Evolutionary conservation across 1,284 basidiomycete genomes (phyloP).

Genomic region (Puccinia coronata): DNA sequence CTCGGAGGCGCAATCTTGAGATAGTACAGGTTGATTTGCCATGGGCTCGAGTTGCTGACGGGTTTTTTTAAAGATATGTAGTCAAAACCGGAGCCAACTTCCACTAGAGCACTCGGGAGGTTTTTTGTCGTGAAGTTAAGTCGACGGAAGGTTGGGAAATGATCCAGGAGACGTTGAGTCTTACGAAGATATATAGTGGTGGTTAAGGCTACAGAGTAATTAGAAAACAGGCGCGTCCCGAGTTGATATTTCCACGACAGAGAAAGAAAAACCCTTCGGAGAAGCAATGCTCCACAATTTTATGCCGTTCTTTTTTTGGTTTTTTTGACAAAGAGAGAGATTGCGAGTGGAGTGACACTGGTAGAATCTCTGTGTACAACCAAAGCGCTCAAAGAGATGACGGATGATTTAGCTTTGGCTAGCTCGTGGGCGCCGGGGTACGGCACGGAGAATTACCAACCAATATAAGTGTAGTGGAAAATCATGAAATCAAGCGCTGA

Average conservation of each 20-base stretch:
- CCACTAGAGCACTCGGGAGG: conserved; percentile 14
- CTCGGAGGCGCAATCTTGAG: neutral
- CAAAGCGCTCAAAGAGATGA: neutral
- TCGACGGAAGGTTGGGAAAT: conserved; percentile 41
- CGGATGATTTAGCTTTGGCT: conserved; percentile 20
- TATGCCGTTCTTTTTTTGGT: neutral
- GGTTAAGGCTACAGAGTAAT: neutral
- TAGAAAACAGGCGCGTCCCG: conserved; percentile 10
- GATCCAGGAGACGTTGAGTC: neutral
- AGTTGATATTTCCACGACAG: conserved; percentile 8
- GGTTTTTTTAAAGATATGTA: conserved; percentile 12
- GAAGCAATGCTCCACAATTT: neutral
- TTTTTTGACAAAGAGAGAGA: conserved; percentile 18
- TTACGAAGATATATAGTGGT: conserved; percentile 22
- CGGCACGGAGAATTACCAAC: conserved; percentile 32
- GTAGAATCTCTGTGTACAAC: conserved; percentile 31
- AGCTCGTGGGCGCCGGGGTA: conserved; percentile 29
- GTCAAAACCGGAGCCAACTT: conserved; percentile 29
- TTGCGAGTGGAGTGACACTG: neutral
- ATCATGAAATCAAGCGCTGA: conserved; percentile 17
- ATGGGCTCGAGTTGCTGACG: conserved; percentile 20
- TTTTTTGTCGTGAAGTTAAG: conserved; percentile 24
- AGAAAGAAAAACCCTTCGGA: conserved; percentile 8
- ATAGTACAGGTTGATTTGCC: conserved; percentile 27
- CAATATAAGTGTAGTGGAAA: neutral